phyloP scores from a whole-genome alignment of 2,329 filamentous ascomycete genomes.

The Kalmusia sp. region DNA sequence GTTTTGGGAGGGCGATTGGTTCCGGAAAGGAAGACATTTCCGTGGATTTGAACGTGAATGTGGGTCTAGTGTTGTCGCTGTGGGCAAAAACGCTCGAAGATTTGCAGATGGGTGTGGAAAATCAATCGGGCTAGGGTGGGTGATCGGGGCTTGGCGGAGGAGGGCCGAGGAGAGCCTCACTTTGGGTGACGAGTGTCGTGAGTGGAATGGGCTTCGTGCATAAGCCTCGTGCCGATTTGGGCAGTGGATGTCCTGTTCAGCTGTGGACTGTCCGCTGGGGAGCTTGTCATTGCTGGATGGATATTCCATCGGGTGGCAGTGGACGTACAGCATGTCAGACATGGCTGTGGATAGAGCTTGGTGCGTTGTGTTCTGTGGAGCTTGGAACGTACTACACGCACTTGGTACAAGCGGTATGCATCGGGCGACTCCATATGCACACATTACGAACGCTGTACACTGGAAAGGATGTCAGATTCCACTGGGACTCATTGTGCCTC shows the following conservation, averaged over 20 bases:
- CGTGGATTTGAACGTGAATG: not conserved
- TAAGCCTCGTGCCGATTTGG: not conserved
- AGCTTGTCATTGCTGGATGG: too few species aligned
- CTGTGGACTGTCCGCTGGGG: too few species aligned
- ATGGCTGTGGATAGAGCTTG: not conserved
- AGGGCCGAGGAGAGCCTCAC: slow-evolving; percentile 2
- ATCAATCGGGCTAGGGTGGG: not conserved
- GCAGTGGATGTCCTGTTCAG: too few species aligned
- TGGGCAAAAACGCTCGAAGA: not conserved
- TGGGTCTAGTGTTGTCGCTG: not conserved
- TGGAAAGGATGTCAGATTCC: too few species aligned
- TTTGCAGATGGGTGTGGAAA: slow-evolving; percentile 5
- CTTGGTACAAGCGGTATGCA: too few species aligned
- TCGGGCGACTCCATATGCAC: too few species aligned
- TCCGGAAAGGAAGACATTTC: not conserved
- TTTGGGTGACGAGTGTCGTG: not conserved
- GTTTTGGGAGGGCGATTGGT: not conserved
- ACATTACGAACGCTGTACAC: too few species aligned
- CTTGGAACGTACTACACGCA: too few species aligned
- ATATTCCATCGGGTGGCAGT: too few species aligned
- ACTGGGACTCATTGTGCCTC: not conserved
- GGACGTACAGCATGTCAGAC: not conserved
- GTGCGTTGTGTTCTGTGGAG: too few species aligned
- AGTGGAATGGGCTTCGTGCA: not conserved
- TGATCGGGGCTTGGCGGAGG: slow-evolving; percentile 3